phyloP scores from a whole-genome alignment of 805 yeast genomes.

The Starmerella sirachaensis region DNA sequence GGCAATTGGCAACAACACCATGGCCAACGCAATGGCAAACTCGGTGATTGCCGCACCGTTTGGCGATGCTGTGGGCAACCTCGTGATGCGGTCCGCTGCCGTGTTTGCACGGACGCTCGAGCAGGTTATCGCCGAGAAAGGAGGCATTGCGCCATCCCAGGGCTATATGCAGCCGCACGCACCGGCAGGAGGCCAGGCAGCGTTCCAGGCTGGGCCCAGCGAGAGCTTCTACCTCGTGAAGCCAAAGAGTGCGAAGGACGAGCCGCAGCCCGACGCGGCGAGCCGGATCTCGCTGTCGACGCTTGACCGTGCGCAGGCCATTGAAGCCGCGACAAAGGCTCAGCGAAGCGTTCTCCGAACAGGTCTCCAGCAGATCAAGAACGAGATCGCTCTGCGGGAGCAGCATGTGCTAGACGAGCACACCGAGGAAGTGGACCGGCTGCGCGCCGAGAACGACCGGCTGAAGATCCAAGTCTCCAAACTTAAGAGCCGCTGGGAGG shows the following conservation, averaged over 20 bases:
- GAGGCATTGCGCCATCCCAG: neutral
- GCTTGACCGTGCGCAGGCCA: constrained; percentile 17
- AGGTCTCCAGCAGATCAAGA: constrained; percentile 27
- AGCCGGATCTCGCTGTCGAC: constrained; percentile 5
- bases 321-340: constrained; percentile 24
- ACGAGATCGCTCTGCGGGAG: constrained; percentile 30
- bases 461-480: constrained; percentile 35
- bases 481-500: constrained; percentile 53
- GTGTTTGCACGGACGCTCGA: constrained; percentile 19
- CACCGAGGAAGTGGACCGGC: constrained; percentile 20
- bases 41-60: constrained; percentile 6
- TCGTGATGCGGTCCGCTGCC: constrained; percentile 17
- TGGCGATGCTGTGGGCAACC: constrained; percentile 17
- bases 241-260: constrained; percentile 13
- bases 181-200: neutral
- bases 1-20: neutral
- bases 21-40: neutral
- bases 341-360: constrained; percentile 26
- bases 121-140: constrained; percentile 11
- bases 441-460: constrained; percentile 23
- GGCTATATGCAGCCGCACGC: neutral
- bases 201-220: constrained; percentile 13
- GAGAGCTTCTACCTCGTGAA: constrained; percentile 30
- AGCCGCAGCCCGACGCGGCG: neutral
- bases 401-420: constrained; percentile 37